Evolutionary conservation across 2,329 filamentous ascomycete genomes (phyloP), one percentile per base, ranked within the genome.

Genomic region (Monilinia fructigena): DNA sequence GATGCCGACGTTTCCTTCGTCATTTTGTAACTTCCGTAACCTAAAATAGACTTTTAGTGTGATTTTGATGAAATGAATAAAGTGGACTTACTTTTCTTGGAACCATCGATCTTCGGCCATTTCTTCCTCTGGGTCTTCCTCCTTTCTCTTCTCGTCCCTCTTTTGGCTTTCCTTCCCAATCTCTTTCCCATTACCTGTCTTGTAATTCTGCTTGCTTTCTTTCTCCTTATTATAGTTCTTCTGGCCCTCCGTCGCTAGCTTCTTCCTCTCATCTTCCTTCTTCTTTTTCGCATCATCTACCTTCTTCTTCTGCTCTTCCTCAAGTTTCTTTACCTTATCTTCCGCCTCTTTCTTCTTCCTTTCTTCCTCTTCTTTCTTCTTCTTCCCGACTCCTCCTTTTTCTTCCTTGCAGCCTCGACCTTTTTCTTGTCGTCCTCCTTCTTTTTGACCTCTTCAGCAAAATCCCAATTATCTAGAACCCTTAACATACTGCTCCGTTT

Each of bases 401-500:
- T 60, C 58, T 60, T 60, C 3, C 35, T n/a, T 6, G 14, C 42
- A 3, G 55, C 38, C 31, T 62, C 52, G 28, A 40, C 31, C 12
- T 20, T 60, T n/a, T 50, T 52, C 18, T 31, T 50, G 11, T 60
- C 45, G 2, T 52, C 38, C 23, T 48, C 50, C 23, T 50, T 48
- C 26, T 64, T 54, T 62, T 71, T 70, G 56, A 68, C 58, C 50
- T 72, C 70, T 47, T 68, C 66, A 38, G 68, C 67, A 69, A 72
- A 72, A 45, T 72, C 68, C 72, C 65, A 77, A 62, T 61, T 69
- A 11, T 69, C 70, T 60, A 74, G 74, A 72, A 75, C 63, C 20
- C 70, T 62, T 42, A 79, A 62, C 40, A 76, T 76, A 63, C 73
- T 75, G 50, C 69, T 72, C 48, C 77, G 74, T 70, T 79, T 79